phyloP scores from a whole-genome alignment of 352 stramenopile species.

The Aphanomyces stellatus region DNA sequence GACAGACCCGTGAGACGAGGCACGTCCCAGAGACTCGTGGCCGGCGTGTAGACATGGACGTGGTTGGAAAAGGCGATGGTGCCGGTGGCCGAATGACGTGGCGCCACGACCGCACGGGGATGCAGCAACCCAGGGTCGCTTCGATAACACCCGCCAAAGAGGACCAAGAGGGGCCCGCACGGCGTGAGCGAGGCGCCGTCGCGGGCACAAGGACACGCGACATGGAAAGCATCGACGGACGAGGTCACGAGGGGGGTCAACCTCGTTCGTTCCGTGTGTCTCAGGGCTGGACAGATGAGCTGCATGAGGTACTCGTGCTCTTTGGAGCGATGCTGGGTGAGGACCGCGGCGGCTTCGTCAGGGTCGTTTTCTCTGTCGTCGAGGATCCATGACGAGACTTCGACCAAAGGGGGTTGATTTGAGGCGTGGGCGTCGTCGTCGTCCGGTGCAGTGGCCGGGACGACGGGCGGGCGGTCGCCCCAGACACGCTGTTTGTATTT shows the following conservation, averaged over 20 bases:
- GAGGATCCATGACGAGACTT: no score
- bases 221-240: neutral
- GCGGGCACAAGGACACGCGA: conserved; percentile 8
- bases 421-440: no score
- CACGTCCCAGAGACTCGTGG: conserved; percentile 6
- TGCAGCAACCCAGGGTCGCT: conserved; percentile 8
- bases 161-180: conserved; percentile 1
- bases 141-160: conserved; percentile 9
- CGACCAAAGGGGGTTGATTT: no score
- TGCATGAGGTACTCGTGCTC: conserved; percentile 16
- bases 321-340: no score
- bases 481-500: conserved; percentile 1
- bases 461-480: no score
- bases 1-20: neutral
- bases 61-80: conserved; percentile 11
- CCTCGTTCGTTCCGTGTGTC: neutral
- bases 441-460: no score
- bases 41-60: conserved; percentile 3
- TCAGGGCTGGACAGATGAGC: conserved; percentile 14
- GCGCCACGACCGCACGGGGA: conserved; percentile 2
- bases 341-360: no score
- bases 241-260: neutral
- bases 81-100: neutral
- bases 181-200: conserved; percentile 9
- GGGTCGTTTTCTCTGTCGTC: no score